Conservation (phyloP, 1,139 yeast species). For the Wickerhamomyces sp. region DNA sequence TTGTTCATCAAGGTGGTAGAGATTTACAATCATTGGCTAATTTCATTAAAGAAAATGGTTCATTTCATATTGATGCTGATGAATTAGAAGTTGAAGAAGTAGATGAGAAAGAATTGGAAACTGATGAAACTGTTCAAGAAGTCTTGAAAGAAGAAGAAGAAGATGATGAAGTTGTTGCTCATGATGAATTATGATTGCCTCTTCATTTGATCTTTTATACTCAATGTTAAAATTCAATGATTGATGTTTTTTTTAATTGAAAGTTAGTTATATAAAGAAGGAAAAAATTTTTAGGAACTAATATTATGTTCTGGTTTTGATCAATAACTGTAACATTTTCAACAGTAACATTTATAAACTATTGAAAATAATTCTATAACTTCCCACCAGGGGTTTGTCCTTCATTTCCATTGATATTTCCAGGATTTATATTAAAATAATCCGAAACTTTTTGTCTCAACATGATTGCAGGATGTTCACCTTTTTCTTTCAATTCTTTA, state of each 20-base stretch:
- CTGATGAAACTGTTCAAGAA: conserved; percentile 20
- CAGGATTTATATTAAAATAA: no score
- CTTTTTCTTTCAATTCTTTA: conserved; percentile 80
- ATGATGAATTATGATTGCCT: conserved; percentile 18
- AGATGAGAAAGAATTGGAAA: conserved; percentile 28
- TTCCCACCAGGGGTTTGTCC: conserved; percentile 21
- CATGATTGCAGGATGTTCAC: conserved; percentile 92
- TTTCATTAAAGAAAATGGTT: conserved; percentile 65
- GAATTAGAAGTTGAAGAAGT: conserved; percentile 33
- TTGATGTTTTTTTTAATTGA: no score
- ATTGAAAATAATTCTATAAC: no score
- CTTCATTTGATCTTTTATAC: not conserved
- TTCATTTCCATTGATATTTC: not conserved
- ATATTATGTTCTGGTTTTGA: no score
- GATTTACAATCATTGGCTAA: conserved; percentile 64
- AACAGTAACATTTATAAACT: no score
- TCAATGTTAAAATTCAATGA: no score
- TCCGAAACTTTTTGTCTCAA: conserved; percentile 58
- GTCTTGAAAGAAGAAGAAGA: conserved; percentile 11
- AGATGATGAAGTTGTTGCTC: conserved; percentile 21
- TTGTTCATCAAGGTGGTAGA: conserved; percentile 68
- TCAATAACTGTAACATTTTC: no score
- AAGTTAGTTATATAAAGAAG: no score
- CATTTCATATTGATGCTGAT: conserved; percentile 50
- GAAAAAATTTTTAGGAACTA: no score